phyloP scores from a whole-genome alignment of 768 basidiomycete species.

The Lactarius trivialis region DNA sequence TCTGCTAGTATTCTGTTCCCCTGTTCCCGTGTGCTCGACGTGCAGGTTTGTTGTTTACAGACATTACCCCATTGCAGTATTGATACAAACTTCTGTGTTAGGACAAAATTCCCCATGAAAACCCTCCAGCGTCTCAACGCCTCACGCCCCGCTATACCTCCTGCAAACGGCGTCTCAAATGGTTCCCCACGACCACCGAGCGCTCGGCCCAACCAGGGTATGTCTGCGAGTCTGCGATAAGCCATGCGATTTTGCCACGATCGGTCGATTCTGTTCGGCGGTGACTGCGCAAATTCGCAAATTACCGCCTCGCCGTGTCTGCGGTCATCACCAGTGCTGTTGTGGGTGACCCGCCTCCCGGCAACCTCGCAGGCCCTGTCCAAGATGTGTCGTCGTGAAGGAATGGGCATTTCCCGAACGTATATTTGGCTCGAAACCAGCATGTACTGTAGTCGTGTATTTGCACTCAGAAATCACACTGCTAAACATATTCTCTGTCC shows the following conservation, averaged over 20 bases:
- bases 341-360: background rate
- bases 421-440: background rate
- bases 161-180: slow-evolving; percentile 18
- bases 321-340: background rate
- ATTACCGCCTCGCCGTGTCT: background rate
- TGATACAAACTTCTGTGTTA: slow-evolving; percentile 29
- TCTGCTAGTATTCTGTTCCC: slow-evolving; percentile 80
- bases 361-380: background rate
- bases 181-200: slow-evolving; percentile 17
- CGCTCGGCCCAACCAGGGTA: slow-evolving; percentile 9
- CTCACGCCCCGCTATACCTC: slow-evolving; percentile 29
- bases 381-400: background rate
- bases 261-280: background rate
- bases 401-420: background rate
- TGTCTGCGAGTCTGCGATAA: slow-evolving; percentile 22
- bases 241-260: background rate
- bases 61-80: background rate
- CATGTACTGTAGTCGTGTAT: background rate
- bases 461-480: background rate
- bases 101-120: slow-evolving; percentile 93
- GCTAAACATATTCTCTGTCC: background rate
- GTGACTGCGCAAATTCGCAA: background rate
- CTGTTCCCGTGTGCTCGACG: slow-evolving; percentile 88
- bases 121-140: slow-evolving; percentile 78
- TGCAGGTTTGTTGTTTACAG: slow-evolving; percentile 59